A percentile compares a stretch with the other conserved stretches of the same genome.
phyloP scores from a whole-genome alignment of 2,329 filamentous ascomycete species.

The Xylariaceae sp. region DNA sequence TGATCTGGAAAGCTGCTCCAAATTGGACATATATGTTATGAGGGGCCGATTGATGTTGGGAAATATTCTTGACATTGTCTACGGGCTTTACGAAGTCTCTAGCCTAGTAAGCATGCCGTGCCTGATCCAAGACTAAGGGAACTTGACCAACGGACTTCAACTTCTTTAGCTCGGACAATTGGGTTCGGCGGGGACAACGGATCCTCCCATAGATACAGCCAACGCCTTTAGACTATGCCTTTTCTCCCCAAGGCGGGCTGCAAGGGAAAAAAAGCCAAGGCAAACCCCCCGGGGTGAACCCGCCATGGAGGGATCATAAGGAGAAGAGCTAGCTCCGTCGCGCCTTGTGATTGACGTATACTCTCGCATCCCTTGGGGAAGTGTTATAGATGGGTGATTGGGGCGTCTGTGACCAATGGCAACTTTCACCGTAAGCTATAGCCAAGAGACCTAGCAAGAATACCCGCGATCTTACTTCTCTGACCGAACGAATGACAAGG shows the following conservation, averaged over 20 bases:
- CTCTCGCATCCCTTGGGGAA: too few species aligned
- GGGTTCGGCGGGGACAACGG: not conserved
- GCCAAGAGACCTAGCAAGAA: too few species aligned
- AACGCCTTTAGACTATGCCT: not conserved
- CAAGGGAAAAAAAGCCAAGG: not conserved
- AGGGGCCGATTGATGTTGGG: not conserved
- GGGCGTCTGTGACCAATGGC: too few species aligned
- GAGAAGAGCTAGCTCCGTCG: not conserved
- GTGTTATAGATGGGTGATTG: too few species aligned
- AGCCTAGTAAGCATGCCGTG: not conserved
- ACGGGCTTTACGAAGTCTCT: not conserved
- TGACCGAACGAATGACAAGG: too few species aligned
- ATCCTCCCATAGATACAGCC: not conserved
- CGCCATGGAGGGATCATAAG: not conserved
- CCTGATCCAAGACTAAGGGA: not conserved
- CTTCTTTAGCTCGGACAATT: not conserved
- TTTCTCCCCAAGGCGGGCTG: not conserved
- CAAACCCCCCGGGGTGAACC: not conserved
- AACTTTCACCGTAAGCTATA: too few species aligned
- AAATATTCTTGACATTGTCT: not conserved
- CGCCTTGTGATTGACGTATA: too few species aligned
- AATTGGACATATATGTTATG: not conserved
- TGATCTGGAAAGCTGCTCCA: not conserved
- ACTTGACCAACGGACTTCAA: not conserved
- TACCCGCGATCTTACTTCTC: too few species aligned